A percentile compares a stretch with the other conserved stretches of the same genome.
Conservation (phyloP, 768 basidiomycete genomes). For the Hygrophorus russula region DNA sequence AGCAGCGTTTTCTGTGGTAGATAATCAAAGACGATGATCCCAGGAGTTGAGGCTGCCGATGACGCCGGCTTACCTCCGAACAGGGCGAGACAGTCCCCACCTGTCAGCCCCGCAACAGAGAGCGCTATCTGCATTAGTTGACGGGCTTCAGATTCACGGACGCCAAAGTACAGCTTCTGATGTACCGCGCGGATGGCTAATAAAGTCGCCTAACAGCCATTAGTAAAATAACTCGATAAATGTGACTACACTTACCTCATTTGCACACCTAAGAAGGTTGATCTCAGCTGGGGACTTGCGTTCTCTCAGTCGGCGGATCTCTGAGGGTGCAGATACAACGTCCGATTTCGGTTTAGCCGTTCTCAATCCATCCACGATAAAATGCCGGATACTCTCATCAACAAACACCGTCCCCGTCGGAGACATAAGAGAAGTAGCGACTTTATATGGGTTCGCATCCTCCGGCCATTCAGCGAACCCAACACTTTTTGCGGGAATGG, state of each 20-base stretch:
- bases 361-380: constrained; percentile 54
- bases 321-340: constrained; percentile 39
- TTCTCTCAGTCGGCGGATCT: constrained; percentile 55
- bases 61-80: constrained; percentile 54
- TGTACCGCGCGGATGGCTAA: constrained; percentile 61
- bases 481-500: constrained; percentile 35
- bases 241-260: constrained; percentile 42
- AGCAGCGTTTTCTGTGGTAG: constrained; percentile 62
- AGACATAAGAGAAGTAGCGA: constrained; percentile 21
- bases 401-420: constrained; percentile 36
- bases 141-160: constrained; percentile 62
- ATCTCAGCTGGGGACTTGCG: constrained; percentile 66
- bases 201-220: constrained; percentile 49
- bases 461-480: constrained; percentile 54
- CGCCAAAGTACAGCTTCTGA: constrained; percentile 52
- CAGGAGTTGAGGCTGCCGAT: too few species aligned
- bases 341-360: constrained; percentile 24
- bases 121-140: constrained; percentile 48
- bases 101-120: constrained; percentile 42
- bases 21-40: neutral
- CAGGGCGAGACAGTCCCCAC: constrained; percentile 52
- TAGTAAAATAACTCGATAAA: neutral
- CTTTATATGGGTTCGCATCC: constrained; percentile 52
- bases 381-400: constrained; percentile 48
- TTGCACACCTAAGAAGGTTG: constrained; percentile 62